These are phyloP conservation scores for Saksenaea oblongispora DNA, from an alignment of 371 early-diverging fungal genomes.

Conservation along the genomic window DNA sequence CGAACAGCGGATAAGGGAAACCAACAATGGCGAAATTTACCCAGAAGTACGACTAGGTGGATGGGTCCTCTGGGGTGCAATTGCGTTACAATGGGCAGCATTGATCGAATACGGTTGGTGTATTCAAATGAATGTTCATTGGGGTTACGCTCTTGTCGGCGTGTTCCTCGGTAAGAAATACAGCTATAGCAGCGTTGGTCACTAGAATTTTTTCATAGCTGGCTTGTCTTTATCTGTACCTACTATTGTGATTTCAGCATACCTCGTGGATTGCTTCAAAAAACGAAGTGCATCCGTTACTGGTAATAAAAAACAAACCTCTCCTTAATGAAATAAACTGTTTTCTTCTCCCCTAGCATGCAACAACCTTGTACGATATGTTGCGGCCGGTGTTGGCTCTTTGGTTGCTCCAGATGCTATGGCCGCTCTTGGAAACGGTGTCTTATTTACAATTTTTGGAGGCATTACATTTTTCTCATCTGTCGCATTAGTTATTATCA, in stretches of 20 bases:
- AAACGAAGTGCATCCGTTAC: conserved; percentile 46
- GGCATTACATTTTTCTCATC: conserved; percentile 12
- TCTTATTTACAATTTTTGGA: conserved; percentile 37
- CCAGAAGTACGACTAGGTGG: conserved; percentile 46
- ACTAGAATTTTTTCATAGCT: conserved; percentile 17
- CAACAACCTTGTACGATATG: conserved; percentile 44
- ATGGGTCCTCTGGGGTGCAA: conserved; percentile 15
- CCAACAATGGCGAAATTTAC: conserved; percentile 10
- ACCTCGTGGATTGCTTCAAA: conserved; percentile 47
- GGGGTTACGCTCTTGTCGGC: conserved; percentile 35
- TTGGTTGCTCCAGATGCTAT: conserved; percentile 34
- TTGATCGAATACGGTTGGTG: conserved; percentile 48
- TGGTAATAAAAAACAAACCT: conserved; percentile 15
- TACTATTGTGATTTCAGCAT: conserved; percentile 38
- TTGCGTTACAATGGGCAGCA: conserved; percentile 19
- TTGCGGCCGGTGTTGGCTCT: conserved; percentile 46
- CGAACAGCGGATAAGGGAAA: conserved; percentile 19
- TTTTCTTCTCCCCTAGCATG: conserved; percentile 27
- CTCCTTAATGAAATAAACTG: neutral
- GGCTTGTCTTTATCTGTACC: conserved; percentile 37
- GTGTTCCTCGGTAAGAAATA: conserved; percentile 42
- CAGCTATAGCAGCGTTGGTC: no score
- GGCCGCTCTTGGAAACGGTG: conserved; percentile 32
- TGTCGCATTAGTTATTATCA: conserved; percentile 16
- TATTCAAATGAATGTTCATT: conserved; percentile 40